Evolutionary conservation across 192 early-diverging fungal genomes (phyloP), one percentile per base, ranked within the genome.

Genomic region (Radiomyces spectabilis): DNA sequence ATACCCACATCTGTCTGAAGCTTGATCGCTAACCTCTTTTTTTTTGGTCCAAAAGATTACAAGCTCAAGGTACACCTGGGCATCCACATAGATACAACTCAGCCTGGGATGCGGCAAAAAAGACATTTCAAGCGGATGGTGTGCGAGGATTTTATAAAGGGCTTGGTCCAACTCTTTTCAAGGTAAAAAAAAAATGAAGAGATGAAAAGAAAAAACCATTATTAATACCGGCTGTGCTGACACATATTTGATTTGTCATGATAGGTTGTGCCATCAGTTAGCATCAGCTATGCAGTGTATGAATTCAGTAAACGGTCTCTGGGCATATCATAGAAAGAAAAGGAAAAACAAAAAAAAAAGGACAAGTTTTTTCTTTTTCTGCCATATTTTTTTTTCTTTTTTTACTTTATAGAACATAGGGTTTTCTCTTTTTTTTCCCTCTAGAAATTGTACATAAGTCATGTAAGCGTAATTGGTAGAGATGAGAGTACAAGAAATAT

Each of bases 1-100:
- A 1, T 1, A 12, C 13, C 0, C 16, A 22, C 15, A 25, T 9
- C 13, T 40, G 18, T 39, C 24, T 22, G 7, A 29, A 0, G 12
- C 1, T 32, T 37, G 13, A 47, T 47, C 19, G 1, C n/a, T 18
- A 9, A 1, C 12, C 1, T 48, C 5, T 53, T 13, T 32, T 24
- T 3, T 39, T 12, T 37, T 39, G 55, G n/a, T n/a, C n/a, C n/a
- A n/a, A n/a, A n/a, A 86, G 86, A 66, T 58, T 90, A 50, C 88
- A 90, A 74, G 85, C 86, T 10, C 88, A 90, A 62, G 86, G 86
- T 13, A 88, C 86, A 3, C 77, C 84, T 8, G 78, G 77, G 18
- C 86, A 90, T 59, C 86, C 88, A 31, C 66, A 78, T 41, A 65
- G 59, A 16, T 90, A 90, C 60, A 79, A 74, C 15, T 74, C 70